phyloP scores from a whole-genome alignment of 1,284 basidiomycete species.

The Mycena citricolor region DNA sequence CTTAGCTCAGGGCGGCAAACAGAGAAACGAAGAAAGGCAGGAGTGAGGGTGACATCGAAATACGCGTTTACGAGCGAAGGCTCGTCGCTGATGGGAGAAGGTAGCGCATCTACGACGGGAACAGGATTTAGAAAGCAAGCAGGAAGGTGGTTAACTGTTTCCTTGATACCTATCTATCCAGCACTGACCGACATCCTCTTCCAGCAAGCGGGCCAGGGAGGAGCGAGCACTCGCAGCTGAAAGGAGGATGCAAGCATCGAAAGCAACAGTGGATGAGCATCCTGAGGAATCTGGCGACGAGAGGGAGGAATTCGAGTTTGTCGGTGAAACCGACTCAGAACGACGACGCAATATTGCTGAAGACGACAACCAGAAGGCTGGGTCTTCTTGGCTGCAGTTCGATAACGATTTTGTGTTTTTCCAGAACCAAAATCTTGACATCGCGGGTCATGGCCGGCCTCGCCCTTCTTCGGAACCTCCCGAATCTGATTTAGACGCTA shows the following conservation, averaged over 20 bases:
- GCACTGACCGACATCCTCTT: background rate
- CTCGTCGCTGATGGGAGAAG: slow-evolving; percentile 45
- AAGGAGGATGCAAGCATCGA: slow-evolving; percentile 48
- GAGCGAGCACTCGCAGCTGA: slow-evolving; percentile 74
- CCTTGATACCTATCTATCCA: background rate
- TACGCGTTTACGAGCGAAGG: slow-evolving; percentile 61
- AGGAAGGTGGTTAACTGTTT: slow-evolving; percentile 45
- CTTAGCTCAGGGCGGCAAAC: slow-evolving; percentile 58
- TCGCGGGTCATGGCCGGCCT: no score
- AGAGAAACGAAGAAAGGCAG: slow-evolving; percentile 66
- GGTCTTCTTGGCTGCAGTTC: slow-evolving; percentile 43
- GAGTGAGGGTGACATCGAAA: slow-evolving; percentile 60
- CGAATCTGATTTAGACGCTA: slow-evolving; percentile 31
- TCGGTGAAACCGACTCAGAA: slow-evolving; percentile 57
- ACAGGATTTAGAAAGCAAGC: slow-evolving; percentile 70
- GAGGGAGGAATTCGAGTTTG: slow-evolving; percentile 38
- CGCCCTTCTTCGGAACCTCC: no score
- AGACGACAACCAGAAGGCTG: slow-evolving; percentile 34
- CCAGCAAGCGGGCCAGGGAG: slow-evolving; percentile 72
- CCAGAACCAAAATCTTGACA: background rate
- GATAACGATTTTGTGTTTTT: slow-evolving; percentile 49
- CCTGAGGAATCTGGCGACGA: slow-evolving; percentile 31
- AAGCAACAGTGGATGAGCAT: slow-evolving; percentile 20
- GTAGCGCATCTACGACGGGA: slow-evolving; percentile 45
- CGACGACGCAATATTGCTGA: slow-evolving; percentile 46